These are phyloP conservation scores for Mycosphaerella arachidis DNA, from an alignment of 2,329 filamentous ascomycete genomes.

Conservation along the genomic window DNA sequence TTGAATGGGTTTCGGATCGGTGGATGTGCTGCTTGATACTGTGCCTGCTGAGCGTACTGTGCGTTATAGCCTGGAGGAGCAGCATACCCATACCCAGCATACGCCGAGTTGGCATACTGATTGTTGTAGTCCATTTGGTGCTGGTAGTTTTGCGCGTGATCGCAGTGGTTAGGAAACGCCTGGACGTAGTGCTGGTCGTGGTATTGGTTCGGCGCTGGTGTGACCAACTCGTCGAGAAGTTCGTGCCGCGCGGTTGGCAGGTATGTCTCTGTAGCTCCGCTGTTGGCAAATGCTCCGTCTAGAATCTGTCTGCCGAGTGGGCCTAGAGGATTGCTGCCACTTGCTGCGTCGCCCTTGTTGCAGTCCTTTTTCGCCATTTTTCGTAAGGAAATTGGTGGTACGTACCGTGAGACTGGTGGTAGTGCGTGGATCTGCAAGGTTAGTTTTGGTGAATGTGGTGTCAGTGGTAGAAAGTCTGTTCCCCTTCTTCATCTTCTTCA, in stretches of 20 bases:
- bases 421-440: background rate
- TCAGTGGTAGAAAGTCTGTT: background rate
- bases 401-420: background rate
- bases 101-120: constrained; percentile 17
- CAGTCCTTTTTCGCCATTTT: background rate
- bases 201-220: background rate
- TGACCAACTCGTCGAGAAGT: background rate
- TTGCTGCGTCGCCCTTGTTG: background rate
- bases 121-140: constrained; percentile 10
- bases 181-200: background rate
- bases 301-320: background rate
- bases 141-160: background rate
- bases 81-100: constrained; percentile 19
- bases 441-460: background rate
- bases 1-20: constrained; percentile 81
- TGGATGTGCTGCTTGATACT: constrained; percentile 46
- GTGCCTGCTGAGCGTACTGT: constrained; percentile 29
- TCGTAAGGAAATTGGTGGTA: background rate
- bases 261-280: background rate
- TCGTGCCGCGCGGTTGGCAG: background rate
- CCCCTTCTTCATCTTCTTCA: no score
- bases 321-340: background rate
- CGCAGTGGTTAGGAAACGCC: background rate
- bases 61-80: constrained; percentile 28
- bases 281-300: constrained; percentile 1